Base-by-base conservation (phyloP, 1,139 yeast genomes). In the Yamadazyma siamensis region DNA sequence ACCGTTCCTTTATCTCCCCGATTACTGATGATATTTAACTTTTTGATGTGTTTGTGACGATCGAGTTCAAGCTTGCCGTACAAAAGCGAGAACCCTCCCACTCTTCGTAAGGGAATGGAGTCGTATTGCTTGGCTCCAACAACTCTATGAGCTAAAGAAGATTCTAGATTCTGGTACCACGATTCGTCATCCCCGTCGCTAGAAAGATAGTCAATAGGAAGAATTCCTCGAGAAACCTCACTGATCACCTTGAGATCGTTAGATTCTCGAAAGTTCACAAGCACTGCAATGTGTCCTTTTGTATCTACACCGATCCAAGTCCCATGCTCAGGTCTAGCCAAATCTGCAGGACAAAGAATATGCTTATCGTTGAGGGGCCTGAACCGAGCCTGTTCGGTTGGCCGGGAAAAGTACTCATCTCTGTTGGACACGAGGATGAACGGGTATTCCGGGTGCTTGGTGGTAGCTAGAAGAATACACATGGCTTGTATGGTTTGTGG, bases 271-370 rank as follows among this genome's bases (percentile, higher is more conserved):
- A 75, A 80, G 52, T 91, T 91, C 13, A 91, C 78, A 25, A 91
- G 64, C 2, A 83, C 83, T 0, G 95, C 85, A 2, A 89, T 40
- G 35, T 75, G 70, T 0, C 94, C 94, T 3, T 50, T 54, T 19
- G 62, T 62, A 27, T 78, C 72, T 2, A 83, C 71, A 0, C 96
- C 96, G 3, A 87, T 75, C 98, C 98, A 91, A 0, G 96, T 85
- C 0, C 98, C 97, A 45, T 77, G 87, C 40, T 79, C 89, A 1
- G 65, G 59, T 31, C 91, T 61, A 1, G 81, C 88, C 43, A 83
- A 52, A 54, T 91, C 98, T 21, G 71, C 60, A 0, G 97, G 97
- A 5, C 85, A 74, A 9, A 88, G 52, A 3, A 85, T 58, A 14
- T 36, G 29, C 9, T 50, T 50, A 25, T 56, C 49, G 10, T 66